Base-by-base conservation (phyloP, 2,329 filamentous ascomycete genomes). In the Davidsoniella virescens region DNA sequence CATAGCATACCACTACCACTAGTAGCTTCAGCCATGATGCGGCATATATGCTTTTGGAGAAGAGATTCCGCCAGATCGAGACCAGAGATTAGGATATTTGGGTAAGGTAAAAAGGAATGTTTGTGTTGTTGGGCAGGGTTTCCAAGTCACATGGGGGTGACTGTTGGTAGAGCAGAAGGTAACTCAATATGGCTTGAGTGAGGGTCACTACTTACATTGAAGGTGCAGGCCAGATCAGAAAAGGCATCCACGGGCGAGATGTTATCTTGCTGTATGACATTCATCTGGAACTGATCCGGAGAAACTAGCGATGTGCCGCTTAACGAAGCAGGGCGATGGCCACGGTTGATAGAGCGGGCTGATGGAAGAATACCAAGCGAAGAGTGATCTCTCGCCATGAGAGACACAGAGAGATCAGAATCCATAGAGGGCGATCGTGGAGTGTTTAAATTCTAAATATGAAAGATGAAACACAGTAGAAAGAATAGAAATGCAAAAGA, bases 331-430 rank as follows among this genome's bases (percentile, higher is more conserved):
- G 44, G 44, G 16, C 44, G 44, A 20, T 47, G 44, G 16, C 33
- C 44, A n/a, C 44, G 44, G 44, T 36, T 18, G 7, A 47, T 47
- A 12, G 44, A 47, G 16, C 44, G 25, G 16, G 44, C 8, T 7
- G 44, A 36, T 17, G 44, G n/a, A 14, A 36, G n/a, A 12, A 37
- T 18, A 18, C 17, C 16, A 36, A 47, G 44, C 44, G 33, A 36
- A 17, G 44, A 47, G 14, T 33, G n/a, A 16, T 47, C 44, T 37
- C 44, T 47, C 6, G 17, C 40, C 8, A 47, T 33, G 44, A 47
- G 44, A 37, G 44, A 47, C n/a, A 47, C 25, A 18, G 26, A n/a
- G 14, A 47, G 44, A 37, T 38, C 44, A 20, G 44, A 47, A 18
- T 47, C 10, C 44, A 47, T 47, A 7, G 10, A 36, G 44, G 25